Base-by-base conservation (phyloP, 805 yeast species). In the Yamadazyma tumulicola region DNA sequence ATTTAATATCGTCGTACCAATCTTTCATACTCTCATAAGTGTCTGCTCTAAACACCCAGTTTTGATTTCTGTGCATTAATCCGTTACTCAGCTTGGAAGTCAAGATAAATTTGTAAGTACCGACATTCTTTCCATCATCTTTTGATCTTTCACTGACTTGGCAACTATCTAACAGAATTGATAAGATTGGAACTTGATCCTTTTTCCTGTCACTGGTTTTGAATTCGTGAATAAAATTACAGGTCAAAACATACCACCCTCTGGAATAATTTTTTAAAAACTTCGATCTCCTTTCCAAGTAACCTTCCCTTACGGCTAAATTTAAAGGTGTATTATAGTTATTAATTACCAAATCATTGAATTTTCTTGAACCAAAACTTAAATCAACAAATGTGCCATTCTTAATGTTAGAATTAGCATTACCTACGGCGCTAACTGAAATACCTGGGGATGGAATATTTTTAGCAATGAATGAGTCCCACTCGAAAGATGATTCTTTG, bases 41-140 rank as follows among this genome's bases (percentile, higher is more conserved):
- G 51, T 85, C 93, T n/a, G 94, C 81, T 45, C 95, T 74, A 66
- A 91, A 89, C n/a, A 89, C 93, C 86, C 93, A 87, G 50, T 87
- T 88, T 61, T 89, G 97, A 27, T 87, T 85, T 51, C 86, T 72
- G 42, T 79, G 81, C 43, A 86, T 70, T 40, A 83, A 63, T 10
- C 93, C 93, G 41, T 79, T 77, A 43, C 81, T 79, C 54, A 56
- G 66, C 50, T 83, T 85, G 12, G 88, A 77, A 45, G 75, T 77
- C 41, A 91, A 65, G 8, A 88, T 85, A 59, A 91, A 93, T 61
- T 88, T 88, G 55, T 79, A 79, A 38, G 63, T 64, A 3, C 75
- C 69, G 32, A 74, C 76, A 24, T 69, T 56, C 34, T 61, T 67
- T 18, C 80, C 77, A 45, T 82, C 86, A 48, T 78, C 79, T 54